Evolutionary conservation across 495 filamentous ascomycete genomes (phyloP), one percentile per base, ranked within the genome.

Genomic region (Glutinoglossum americanum): DNA sequence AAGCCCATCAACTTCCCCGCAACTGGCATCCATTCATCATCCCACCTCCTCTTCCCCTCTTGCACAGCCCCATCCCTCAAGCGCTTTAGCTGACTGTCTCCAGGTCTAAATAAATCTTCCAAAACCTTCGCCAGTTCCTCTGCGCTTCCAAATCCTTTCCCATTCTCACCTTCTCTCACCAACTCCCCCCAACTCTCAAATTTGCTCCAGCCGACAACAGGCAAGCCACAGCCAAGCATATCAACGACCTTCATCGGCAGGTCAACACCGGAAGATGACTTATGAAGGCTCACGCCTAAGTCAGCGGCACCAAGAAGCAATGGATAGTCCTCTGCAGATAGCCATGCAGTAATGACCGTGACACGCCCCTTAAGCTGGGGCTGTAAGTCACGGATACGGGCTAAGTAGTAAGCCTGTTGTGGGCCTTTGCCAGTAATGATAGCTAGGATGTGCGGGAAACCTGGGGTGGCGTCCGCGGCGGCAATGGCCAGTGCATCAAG

Each of bases 171-270:
- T 63, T 94, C 87, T 23, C 74, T 81, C 3, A 94, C 85, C 55
- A 96, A 69, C 70, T 96, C 89, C 21, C 78, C 75, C 78, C 90
- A 94, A 54, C 87, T 87, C 66, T 87, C 79, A 62, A 89, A 96
- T 8, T 74, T 76, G 23, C 71, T 74, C 77, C 88, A 95, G 23
- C 88, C 92, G 1, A 81, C 83, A 3, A 99, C 93, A 0, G 92
- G 92, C 55, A 99, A 69, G 0, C 92, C 92, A 0, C 87, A 83
- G 0, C 92, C 92, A 64, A 97, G 95, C 86, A 99, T 92, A 64
- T 99, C 92, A 6, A 99, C 89, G 8, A 99, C 89, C 70, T 99
- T 99, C 92, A 99, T 99, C 0, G 92, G 92, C 25, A 99, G 70
- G 70, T 99, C 92, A 0, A 99, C 87, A 2, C 92, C 92, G 48